Conservation (phyloP, 768 basidiomycete species). For the Vararia minispora region DNA sequence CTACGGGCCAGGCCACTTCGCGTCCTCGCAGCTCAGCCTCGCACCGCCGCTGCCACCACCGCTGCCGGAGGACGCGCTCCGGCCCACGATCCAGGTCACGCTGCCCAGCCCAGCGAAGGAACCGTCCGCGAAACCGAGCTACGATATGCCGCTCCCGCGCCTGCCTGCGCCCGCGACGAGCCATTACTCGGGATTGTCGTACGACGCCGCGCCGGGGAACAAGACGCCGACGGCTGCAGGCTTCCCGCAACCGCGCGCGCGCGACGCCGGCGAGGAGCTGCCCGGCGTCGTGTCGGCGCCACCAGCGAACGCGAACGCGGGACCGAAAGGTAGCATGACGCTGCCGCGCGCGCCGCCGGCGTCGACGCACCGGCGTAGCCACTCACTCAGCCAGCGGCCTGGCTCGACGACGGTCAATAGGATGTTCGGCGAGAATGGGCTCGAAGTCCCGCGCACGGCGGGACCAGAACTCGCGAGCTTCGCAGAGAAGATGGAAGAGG, state of each 20-base stretch:
- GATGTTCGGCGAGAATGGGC: constrained; percentile 36
- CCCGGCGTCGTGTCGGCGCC: constrained; percentile 16
- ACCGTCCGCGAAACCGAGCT: constrained; percentile 45
- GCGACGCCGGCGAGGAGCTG: constrained; percentile 47
- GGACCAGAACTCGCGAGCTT: constrained; percentile 56
- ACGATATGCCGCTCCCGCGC: constrained; percentile 74
- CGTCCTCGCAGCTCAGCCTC: constrained; percentile 76
- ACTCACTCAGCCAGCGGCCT: constrained; percentile 74
- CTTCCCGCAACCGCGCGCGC: constrained; percentile 53
- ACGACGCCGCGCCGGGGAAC: constrained; percentile 41
- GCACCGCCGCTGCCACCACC: constrained; percentile 14
- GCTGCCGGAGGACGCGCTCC: constrained; percentile 12
- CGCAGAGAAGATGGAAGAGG: constrained; percentile 25
- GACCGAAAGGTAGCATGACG: constrained; percentile 18
- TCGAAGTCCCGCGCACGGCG: constrained; percentile 44
- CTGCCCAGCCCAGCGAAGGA: constrained; percentile 18
- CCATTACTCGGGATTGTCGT: constrained; percentile 75
- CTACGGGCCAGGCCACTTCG: constrained; percentile 91
- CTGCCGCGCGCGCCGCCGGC: constrained; percentile 64
- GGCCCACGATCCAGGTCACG: constrained; percentile 9
- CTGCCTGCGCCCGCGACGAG: constrained; percentile 73
- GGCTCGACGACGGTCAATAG: constrained; percentile 43
- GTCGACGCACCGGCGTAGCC: constrained; percentile 71
- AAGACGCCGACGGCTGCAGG: constrained; percentile 49
- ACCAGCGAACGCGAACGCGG: constrained; percentile 1